A percentile compares a stretch with the other conserved stretches of the same genome.
These are phyloP conservation scores for Diaporthe destruens DNA, from an alignment of 2,329 filamentous ascomycete genomes.

Conservation along the genomic window DNA sequence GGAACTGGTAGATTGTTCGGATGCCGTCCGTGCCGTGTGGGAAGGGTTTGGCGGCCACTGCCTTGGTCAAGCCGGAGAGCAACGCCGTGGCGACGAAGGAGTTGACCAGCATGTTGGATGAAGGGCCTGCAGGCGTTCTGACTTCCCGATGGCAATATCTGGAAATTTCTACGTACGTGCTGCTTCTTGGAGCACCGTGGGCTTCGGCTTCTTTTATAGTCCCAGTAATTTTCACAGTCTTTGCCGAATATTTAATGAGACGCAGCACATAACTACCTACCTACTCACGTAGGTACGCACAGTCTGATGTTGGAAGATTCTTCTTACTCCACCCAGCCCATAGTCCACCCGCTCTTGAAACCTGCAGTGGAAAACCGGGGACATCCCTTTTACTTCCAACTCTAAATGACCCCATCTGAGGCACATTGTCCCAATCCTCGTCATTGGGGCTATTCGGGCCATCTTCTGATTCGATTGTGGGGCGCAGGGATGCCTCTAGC, in stretches of 20 bases:
- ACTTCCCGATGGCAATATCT: not conserved
- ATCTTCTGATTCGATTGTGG: conserved; percentile 10
- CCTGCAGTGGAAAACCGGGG: conserved; percentile 20
- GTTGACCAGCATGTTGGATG: conserved; percentile 2
- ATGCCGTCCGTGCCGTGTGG: not conserved
- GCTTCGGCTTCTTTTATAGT: not conserved
- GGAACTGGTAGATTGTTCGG: conserved; percentile 38
- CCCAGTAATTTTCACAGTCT: not conserved
- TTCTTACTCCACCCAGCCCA: conserved; percentile 16
- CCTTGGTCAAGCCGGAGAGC: conserved; percentile 9
- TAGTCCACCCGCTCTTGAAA: conserved; percentile 17
- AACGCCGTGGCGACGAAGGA: conserved; percentile 7
- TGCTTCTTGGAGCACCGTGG: conserved; percentile 12
- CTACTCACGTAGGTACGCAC: too few relatives aligned
- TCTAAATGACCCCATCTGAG: conserved; percentile 17
- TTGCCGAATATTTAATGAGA: not conserved
- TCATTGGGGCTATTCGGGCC: conserved; percentile 10
- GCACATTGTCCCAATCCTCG: conserved; percentile 10
- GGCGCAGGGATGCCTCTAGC: conserved; percentile 9
- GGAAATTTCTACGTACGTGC: not conserved
- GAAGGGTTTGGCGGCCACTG: not conserved
- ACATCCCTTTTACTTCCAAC: not conserved
- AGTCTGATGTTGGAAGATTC: conserved; percentile 19
- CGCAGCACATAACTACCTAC: not conserved
- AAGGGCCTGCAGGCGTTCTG: not conserved